Conservation (phyloP, 305 asterid species). For the Fraxinus nigra region DNA sequence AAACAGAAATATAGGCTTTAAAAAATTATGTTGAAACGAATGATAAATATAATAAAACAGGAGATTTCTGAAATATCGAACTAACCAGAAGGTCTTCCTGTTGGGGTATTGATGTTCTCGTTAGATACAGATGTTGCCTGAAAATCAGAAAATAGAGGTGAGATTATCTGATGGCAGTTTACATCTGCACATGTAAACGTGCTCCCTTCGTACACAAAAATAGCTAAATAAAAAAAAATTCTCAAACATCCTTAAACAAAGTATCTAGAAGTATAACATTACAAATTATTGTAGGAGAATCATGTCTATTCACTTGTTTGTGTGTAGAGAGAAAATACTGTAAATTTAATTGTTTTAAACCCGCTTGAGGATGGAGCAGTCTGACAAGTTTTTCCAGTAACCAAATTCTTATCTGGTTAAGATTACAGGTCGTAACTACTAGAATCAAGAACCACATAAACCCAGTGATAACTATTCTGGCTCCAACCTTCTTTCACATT, state of each 20-base stretch:
- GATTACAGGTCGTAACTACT: not conserved
- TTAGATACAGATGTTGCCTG: conserved; percentile 57
- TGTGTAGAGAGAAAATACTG: not conserved
- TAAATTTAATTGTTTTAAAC: not conserved
- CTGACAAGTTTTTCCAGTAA: not conserved
- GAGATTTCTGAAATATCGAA: conserved; percentile 1
- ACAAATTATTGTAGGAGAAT: not conserved
- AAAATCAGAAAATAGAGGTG: conserved; percentile 21
- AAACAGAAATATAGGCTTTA: not conserved
- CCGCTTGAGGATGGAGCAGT: not conserved
- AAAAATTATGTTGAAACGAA: not conserved
- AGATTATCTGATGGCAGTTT: conserved; percentile 12
- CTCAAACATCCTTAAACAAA: not conserved
- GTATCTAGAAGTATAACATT: not conserved
- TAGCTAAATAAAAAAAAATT: not conserved
- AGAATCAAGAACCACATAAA: not conserved
- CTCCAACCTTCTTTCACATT: not conserved
- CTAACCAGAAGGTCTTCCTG: conserved; percentile 66
- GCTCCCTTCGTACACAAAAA: not conserved
- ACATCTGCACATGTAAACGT: not conserved
- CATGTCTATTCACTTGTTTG: not conserved
- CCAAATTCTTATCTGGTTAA: not conserved
- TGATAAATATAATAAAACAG: not conserved
- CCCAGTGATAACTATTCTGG: not conserved
- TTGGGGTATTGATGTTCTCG: conserved; percentile 38